phyloP scores from a whole-genome alignment of 768 basidiomycete genomes.

The Trametes gibbosa region DNA sequence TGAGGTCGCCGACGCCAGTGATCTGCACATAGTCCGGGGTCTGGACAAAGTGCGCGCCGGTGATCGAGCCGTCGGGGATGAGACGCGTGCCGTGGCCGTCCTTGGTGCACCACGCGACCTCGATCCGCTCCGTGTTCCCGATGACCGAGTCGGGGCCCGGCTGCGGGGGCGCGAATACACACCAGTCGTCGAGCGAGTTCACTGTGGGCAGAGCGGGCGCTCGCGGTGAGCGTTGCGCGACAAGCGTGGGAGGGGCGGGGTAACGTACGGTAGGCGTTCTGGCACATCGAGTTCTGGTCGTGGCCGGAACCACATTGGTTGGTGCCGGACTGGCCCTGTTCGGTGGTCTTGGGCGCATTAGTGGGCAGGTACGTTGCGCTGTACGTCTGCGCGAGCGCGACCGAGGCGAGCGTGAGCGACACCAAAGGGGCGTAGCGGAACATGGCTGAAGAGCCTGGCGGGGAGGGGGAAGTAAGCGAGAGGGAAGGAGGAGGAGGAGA shows the following conservation, averaged over 20 bases:
- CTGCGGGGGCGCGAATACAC: conserved; percentile 49
- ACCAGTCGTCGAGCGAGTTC: conserved; percentile 59
- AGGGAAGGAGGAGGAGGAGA: neutral
- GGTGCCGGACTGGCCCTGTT: conserved; percentile 61
- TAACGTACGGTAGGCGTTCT: conserved; percentile 58
- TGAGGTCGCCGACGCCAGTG: conserved; percentile 66
- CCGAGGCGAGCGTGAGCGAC: conserved; percentile 14
- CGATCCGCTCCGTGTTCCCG: conserved; percentile 56
- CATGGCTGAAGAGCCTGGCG: neutral
- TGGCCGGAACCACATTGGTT: conserved; percentile 60
- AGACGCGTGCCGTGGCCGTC: conserved; percentile 59
- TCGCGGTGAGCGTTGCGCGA: neutral
- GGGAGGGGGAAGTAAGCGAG: neutral
- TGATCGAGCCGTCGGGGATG: conserved; percentile 72
- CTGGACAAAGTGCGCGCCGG: conserved; percentile 63
- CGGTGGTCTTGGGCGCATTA: conserved; percentile 44
- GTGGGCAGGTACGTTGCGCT: conserved; percentile 49
- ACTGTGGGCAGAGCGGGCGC: conserved; percentile 32
- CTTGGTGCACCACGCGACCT: conserved; percentile 55
- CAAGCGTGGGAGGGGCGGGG: neutral
- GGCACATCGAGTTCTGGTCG: conserved; percentile 61
- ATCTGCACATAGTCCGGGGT: conserved; percentile 77
- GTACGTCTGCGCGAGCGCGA: conserved; percentile 35
- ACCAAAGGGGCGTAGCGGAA: conserved; percentile 11
- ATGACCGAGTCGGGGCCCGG: conserved; percentile 51